Evolutionary conservation across 345 rosid genomes (phyloP).

Genomic region (Euphorbia pulcherrima): DNA sequence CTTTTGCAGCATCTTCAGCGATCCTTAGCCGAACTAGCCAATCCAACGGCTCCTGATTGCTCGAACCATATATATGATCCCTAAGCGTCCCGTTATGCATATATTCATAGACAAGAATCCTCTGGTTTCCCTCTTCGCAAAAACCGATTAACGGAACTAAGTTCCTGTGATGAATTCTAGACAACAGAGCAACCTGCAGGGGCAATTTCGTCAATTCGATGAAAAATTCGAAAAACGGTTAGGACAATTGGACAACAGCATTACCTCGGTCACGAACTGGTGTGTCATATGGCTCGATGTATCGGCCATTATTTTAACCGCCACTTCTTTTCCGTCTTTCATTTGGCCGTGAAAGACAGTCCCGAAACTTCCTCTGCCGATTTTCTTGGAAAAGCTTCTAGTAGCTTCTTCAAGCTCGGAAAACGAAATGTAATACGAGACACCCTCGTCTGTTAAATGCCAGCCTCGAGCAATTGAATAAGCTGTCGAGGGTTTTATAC

Average conservation of each 20-base stretch:
- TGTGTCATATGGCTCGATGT: constrained; percentile 53
- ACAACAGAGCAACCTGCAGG: constrained; percentile 78
- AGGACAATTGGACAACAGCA: constrained; percentile 6
- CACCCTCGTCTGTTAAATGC: constrained; percentile 70
- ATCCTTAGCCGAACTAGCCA: constrained; percentile 73
- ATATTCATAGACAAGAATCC: constrained; percentile 80
- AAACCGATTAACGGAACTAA: constrained; percentile 93
- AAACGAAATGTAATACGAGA: constrained; percentile 65
- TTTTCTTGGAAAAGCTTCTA: constrained; percentile 57
- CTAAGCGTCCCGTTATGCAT: constrained; percentile 94
- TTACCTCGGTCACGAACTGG: constrained; percentile 96
- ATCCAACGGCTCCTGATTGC: constrained; percentile 51
- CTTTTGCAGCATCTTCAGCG: constrained; percentile 96
- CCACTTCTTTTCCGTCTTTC: constrained; percentile 95
- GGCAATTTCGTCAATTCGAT: constrained; percentile 1
- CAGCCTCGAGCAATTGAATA: constrained; percentile 59
- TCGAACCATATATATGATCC: constrained; percentile 76
- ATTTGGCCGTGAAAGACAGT: constrained; percentile 85
- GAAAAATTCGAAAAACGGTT: neutral
- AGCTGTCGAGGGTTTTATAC: constrained; percentile 45
- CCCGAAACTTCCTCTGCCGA: constrained; percentile 95
- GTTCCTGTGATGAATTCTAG: constrained; percentile 96
- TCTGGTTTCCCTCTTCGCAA: constrained; percentile 74
- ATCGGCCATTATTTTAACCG: constrained; percentile 83
- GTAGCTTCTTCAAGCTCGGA: constrained; percentile 81